Conservation (phyloP, 2,329 filamentous ascomycete genomes). For the Pyricularia pennisetigena region DNA sequence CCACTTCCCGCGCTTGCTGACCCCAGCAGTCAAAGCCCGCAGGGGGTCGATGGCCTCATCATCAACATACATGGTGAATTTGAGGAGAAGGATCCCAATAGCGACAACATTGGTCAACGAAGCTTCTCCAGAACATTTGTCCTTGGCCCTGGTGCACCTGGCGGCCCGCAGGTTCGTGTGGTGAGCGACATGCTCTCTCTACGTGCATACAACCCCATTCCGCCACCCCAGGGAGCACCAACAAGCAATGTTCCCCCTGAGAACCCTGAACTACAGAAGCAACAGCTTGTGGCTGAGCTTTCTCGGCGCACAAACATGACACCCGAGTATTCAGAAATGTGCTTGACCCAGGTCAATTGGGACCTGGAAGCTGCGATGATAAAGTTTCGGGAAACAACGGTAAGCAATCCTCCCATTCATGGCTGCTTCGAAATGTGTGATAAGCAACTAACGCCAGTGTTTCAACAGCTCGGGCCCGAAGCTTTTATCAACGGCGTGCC, state of each 20-base stretch:
- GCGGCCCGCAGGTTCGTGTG: slow-evolving; percentile 58
- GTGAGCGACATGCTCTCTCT: slow-evolving; percentile 71
- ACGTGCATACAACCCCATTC: slow-evolving; percentile 50
- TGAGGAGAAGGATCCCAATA: slow-evolving; percentile 56
- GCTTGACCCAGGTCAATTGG: slow-evolving; percentile 71
- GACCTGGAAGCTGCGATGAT: slow-evolving; percentile 64
- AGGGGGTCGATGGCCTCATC: slow-evolving; percentile 67
- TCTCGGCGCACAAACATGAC: slow-evolving; percentile 74
- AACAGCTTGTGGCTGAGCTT: slow-evolving; percentile 66
- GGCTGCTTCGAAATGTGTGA: background rate
- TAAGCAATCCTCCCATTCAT: slow-evolving; percentile 25
- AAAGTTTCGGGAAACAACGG: slow-evolving; percentile 69
- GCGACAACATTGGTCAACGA: slow-evolving; percentile 50
- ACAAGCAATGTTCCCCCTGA: slow-evolving; percentile 5
- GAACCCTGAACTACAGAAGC: slow-evolving; percentile 35
- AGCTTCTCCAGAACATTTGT: slow-evolving; percentile 78
- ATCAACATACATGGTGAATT: slow-evolving; percentile 79
- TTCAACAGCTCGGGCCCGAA: slow-evolving; percentile 8
- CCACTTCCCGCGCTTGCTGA: slow-evolving; percentile 63
- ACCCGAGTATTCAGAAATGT: slow-evolving; percentile 67
- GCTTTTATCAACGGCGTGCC: slow-evolving; percentile 4
- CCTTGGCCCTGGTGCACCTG: slow-evolving; percentile 62
- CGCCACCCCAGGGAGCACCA: slow-evolving; percentile 26
- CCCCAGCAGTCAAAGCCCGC: slow-evolving; percentile 48
- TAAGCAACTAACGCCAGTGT: slow-evolving; percentile 5